Base-by-base conservation (phyloP, 148 eudicot species). In the Vaccinium macrocarpon region DNA sequence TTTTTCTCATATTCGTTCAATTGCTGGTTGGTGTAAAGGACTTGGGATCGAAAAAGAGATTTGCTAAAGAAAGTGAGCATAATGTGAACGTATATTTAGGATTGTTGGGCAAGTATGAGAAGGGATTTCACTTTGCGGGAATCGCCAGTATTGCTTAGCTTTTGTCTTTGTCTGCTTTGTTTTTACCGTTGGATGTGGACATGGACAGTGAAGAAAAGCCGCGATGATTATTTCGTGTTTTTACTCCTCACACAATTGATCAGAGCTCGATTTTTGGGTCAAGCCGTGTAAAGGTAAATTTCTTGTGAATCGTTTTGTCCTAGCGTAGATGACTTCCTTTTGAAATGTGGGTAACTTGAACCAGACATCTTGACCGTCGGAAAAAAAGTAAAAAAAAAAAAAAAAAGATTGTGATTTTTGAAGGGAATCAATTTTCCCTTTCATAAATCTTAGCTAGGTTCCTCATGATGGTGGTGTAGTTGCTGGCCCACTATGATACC, bases 101-200 rank as follows among this genome's bases (percentile, higher is more conserved):
- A 53, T 52, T 55, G 80, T 78, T 16, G 81, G 64, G 35, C 57
- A 52, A 21, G 80, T 32, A n/a, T 21, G 49, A 18, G 49, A 38
- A 38, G 50, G 76, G 76, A 35, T 49, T 52, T 52, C 81, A 8
- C 81, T 53, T 78, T 78, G 81, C 81, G 13, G 62, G 81, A 4
- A 78, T 51, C 27, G 81, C 81, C 53, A 78, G 81, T 46, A 27
- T 52, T 12, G 53, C 52, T 48, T 8, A 38, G 51, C 29, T 42
- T 49, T 72, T 15, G 49, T 68, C 73, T 27, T 27, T 68, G 73
- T 32, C 57, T 55, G 57, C 57, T 55, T 14, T 55, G 57, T 14
- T 13, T 8, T 11, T 52, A 11, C 15, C 13, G 2, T 0, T 52
- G 55, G 11, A 42, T 42, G 46, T 42, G 46, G 7, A 42, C 6